These are phyloP conservation scores for Aegilops speltoides DNA, from an alignment of 176 grass and related monocot genomes.

Conservation along the genomic window DNA sequence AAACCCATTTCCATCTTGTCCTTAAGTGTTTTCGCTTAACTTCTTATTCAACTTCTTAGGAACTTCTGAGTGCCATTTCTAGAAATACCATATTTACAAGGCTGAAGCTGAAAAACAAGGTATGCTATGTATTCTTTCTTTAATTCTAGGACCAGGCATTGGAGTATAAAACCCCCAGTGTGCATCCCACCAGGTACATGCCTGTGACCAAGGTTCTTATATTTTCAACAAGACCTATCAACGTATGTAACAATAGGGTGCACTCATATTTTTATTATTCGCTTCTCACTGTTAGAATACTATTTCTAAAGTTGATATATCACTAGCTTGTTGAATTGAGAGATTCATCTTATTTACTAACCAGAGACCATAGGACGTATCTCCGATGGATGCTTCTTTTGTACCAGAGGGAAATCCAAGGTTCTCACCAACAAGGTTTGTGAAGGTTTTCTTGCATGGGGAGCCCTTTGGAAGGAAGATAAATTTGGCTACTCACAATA, in stretches of 20 bases:
- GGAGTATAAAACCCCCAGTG: conserved; percentile 18
- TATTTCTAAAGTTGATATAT: neutral
- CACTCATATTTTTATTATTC: neutral
- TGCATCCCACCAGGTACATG: neutral
- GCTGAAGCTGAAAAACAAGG: neutral
- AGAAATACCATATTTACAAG: neutral
- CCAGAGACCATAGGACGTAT: neutral
- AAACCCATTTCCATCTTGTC: neutral
- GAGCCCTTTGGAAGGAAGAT: conserved; percentile 37
- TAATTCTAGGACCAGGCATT: neutral
- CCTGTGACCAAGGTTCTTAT: neutral
- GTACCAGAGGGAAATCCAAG: neutral
- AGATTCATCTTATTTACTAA: neutral
- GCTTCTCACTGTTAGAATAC: neutral
- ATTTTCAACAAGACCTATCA: neutral
- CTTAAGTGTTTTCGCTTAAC: neutral
- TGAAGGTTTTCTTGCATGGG: conserved; percentile 56
- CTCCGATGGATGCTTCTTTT: conserved; percentile 14
- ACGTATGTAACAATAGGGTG: neutral
- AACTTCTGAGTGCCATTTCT: neutral
- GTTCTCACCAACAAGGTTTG: conserved; percentile 27
- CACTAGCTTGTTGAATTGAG: neutral
- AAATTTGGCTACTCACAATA: conserved; percentile 35
- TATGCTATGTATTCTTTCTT: neutral
- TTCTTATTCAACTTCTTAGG: neutral